Conservation (phyloP, 306 rosid genomes). For the Corylus heterophylla region DNA sequence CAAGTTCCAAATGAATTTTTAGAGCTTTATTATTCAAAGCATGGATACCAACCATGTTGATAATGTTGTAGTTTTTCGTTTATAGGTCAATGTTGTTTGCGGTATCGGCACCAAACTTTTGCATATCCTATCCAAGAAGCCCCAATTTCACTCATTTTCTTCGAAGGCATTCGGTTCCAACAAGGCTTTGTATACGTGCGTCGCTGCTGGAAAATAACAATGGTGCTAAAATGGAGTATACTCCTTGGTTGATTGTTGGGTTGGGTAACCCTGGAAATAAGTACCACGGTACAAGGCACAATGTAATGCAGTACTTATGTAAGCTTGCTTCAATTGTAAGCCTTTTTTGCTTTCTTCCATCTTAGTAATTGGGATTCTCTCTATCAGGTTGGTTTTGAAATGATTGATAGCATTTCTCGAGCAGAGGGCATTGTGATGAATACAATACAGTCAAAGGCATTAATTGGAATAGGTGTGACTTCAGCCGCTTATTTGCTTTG, state of each 20-base stretch:
- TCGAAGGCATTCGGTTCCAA: conserved; percentile 31
- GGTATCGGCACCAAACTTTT: conserved; percentile 44
- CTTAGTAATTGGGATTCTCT: conserved; percentile 21
- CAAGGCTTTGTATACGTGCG: conserved; percentile 50
- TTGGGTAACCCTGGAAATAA: conserved; percentile 94
- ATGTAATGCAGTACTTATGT: conserved; percentile 42
- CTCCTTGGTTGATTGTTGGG: conserved; percentile 96
- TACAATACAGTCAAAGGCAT: conserved; percentile 85
- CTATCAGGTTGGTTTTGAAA: conserved; percentile 84
- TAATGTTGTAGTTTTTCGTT: background rate
- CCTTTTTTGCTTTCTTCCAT: conserved; percentile 6
- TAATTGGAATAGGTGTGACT: conserved; percentile 79
- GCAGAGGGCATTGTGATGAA: conserved; percentile 77
- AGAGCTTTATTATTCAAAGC: background rate
- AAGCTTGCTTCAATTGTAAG: background rate
- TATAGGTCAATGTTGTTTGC: conserved; percentile 72
- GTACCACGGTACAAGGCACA: conserved; percentile 92
- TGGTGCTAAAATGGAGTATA: conserved; percentile 71
- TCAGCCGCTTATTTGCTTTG: conserved; percentile 8
- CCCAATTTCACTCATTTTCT: conserved; percentile 26
- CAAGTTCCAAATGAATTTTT: background rate
- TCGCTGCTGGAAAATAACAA: conserved; percentile 42
- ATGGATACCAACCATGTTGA: conserved; percentile 1
- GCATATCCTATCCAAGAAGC: conserved; percentile 37
- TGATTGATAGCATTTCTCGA: conserved; percentile 65